Evolutionary conservation across 179 eudicot genomes (phyloP), one percentile per base, ranked within the genome.

Genomic region (Corrigiola litoralis): DNA sequence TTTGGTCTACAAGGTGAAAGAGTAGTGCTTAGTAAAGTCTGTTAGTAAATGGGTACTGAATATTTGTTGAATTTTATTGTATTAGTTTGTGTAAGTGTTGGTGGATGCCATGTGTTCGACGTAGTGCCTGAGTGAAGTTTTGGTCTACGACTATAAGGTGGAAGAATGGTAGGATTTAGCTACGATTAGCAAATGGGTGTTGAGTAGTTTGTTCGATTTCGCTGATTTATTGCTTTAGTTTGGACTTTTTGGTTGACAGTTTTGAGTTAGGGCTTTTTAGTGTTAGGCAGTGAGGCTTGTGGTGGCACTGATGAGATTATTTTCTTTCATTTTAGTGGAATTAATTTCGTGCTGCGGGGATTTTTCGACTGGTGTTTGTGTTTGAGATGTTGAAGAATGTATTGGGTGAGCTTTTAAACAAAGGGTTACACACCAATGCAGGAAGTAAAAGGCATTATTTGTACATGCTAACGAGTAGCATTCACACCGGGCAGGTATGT

Each of bases 401-500:
- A 48, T 49, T 67, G 58, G 55, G 80, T 50, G 82, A 46, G 59
- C 33, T 82, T 25, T 49, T 72, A 61, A 41, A 72, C 25, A 78
- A 69, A 64, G 85, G 84, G 62, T 5, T 78, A 21, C 69, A 65
- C 63, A 41, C 58, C 36, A 65, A 64, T 70, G 88, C 81, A 72
- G 77, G 76, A 18, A 61, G 73, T 73, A 74, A 79, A 62, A 64
- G 74, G 69, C 77, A 60, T 50, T 76, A 81, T 42, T 53, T 75
- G 46, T 61, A 75, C 67, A 45, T 67, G 64, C 78, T 76, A 53
- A 69, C 57, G 4, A 64, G 73, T 17, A 56, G 61, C 66, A 67
- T 88, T 28, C 90, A 85, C 72, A 59, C 77, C 62, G 87, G 85
- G 45, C 82, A 81, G 97, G 97, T 90, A 71, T 46, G 57, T 17